These are phyloP conservation scores for Camillea tinctor DNA, from an alignment of 2,329 filamentous ascomycete genomes.

Conservation along the genomic window DNA sequence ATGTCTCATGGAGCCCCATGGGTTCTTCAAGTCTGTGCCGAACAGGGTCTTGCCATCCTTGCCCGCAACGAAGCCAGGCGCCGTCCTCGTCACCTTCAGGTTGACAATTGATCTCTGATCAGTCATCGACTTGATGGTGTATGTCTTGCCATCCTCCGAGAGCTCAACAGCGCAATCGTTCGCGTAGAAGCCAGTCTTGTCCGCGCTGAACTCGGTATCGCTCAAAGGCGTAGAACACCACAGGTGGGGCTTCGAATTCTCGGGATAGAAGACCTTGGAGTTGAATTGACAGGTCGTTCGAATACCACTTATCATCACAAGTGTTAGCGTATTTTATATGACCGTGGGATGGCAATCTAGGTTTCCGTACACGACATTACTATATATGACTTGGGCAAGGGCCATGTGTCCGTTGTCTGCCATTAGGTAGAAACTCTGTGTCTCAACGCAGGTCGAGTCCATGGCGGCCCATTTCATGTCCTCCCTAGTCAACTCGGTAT, in stretches of 20 bases:
- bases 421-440: conserved; percentile 89
- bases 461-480: conserved; percentile 80
- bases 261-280: conserved; percentile 82
- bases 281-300: conserved; percentile 92
- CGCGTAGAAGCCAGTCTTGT: conserved; percentile 80
- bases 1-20: conserved; percentile 92
- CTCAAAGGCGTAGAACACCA: conserved; percentile 81
- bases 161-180: conserved; percentile 83
- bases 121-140: conserved; percentile 86
- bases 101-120: conserved; percentile 83
- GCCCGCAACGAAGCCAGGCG: conserved; percentile 83
- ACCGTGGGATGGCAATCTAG: conserved; percentile 7
- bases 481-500: conserved; percentile 73
- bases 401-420: conserved; percentile 73
- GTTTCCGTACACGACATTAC: conserved; percentile 79
- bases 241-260: conserved; percentile 68
- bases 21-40: conserved; percentile 79
- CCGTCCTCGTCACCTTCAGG: conserved; percentile 70
- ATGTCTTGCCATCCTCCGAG: conserved; percentile 77
- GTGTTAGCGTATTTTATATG: conserved; percentile 17
- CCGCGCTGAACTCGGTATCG: conserved; percentile 81
- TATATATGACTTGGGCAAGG: conserved; percentile 93
- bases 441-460: conserved; percentile 88
- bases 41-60: conserved; percentile 81
- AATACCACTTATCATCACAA: conserved; percentile 65